Evolutionary conservation across 495 filamentous ascomycete genomes (phyloP), one percentile per base, ranked within the genome.

Genomic region (Talaromyces borbonicus): DNA sequence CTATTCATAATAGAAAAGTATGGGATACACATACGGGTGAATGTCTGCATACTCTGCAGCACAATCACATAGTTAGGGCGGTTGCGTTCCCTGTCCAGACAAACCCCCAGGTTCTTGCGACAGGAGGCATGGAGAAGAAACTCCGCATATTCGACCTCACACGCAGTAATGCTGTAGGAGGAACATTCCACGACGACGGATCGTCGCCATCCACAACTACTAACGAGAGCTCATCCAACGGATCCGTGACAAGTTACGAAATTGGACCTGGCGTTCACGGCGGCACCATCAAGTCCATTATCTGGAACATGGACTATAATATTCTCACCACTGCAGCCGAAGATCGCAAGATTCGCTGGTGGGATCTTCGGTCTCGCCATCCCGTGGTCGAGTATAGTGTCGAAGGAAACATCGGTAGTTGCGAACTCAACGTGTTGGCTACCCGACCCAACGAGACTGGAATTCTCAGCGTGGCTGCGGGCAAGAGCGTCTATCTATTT

Each of bases 1-100:
- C 14, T 15, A n/a, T 33, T 43, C 30, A 5, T 36, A 32, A 51
- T 49, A 90, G 85, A 42, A 95, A 92, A 60, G 80, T 98, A 32
- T 98, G 92, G 92, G 92, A 98, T 56, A 95, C 92, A 5, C 83
- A 89, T 54, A 89, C 85, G 4, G 92, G 92, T 52, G 93, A 96
- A 72, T 82, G 85, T 31, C 74, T 95, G 23, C 84, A 83, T 58
- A 85, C 88, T 5, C 78, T 98, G 19, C 79, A 87, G 53, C 93
- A 97, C 63, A 75, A 85, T 45, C 93, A 97, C 62, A 95, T 98
- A 52, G 90, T 95, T 49, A 87, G 92, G 43, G 85, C 93, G 5
- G 80, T 95, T 25, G 88, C 90, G 8, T 95, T 96, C 52, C 85
- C 90, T 19, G 68, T 74, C 26, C 73, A 79, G 49, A 78, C 79